Evolutionary conservation across 306 rosid genomes (phyloP).

Genomic region (Dalbergia cultrata): DNA sequence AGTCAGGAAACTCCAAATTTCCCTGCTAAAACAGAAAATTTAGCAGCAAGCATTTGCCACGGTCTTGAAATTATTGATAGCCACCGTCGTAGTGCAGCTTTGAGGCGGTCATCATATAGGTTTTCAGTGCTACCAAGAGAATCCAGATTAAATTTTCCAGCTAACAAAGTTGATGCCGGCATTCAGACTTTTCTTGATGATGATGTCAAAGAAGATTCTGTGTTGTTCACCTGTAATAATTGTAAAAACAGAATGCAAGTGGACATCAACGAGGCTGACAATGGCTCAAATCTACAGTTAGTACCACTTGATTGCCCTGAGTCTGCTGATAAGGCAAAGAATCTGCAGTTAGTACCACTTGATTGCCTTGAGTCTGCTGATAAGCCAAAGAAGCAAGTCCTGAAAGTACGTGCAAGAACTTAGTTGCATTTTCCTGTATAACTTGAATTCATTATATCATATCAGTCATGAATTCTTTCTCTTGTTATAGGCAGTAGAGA

Average conservation of each 20-base stretch:
- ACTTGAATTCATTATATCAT: slow-evolving; percentile 35
- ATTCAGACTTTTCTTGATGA: slow-evolving; percentile 72
- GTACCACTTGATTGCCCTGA: slow-evolving; percentile 74
- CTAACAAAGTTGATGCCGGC: slow-evolving; percentile 74
- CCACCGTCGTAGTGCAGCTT: slow-evolving; percentile 74
- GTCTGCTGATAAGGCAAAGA: slow-evolving; percentile 61
- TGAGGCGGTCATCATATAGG: slow-evolving; percentile 77
- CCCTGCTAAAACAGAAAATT: slow-evolving; percentile 67
- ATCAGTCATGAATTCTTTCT: slow-evolving; percentile 30
- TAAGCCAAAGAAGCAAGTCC: slow-evolving; percentile 77
- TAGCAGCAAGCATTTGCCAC: slow-evolving; percentile 93
- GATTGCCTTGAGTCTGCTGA: slow-evolving; percentile 72
- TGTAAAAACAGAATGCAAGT: slow-evolving; percentile 74
- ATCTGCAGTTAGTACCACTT: slow-evolving; percentile 76
- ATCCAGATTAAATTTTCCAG: slow-evolving; percentile 60
- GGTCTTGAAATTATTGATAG: slow-evolving; percentile 86
- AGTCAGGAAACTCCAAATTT: slow-evolving; percentile 58
- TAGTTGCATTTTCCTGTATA: slow-evolving; percentile 43
- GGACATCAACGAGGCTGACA: slow-evolving; percentile 60
- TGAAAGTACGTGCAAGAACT: slow-evolving; percentile 70
- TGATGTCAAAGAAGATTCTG: slow-evolving; percentile 61
- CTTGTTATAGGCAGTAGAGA: slow-evolving; percentile 75
- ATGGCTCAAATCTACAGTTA: slow-evolving; percentile 74
- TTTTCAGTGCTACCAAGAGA: slow-evolving; percentile 77
- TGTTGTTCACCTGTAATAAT: slow-evolving; percentile 63